Evolutionary conservation across 108 stramenopile species (phyloP).

Genomic region (Fragilariopsis cylindrus): DNA sequence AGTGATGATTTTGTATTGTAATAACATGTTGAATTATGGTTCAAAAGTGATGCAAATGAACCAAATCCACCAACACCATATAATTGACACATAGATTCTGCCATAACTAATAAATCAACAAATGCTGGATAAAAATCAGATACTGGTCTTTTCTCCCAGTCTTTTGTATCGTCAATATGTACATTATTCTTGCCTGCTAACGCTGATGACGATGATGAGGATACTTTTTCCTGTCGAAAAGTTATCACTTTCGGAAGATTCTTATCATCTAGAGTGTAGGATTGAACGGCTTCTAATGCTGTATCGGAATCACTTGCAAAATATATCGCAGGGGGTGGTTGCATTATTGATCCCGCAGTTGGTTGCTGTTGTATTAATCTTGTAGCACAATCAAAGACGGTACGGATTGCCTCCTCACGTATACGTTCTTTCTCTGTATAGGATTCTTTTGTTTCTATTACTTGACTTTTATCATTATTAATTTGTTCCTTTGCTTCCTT

Average conservation of each 20-base stretch:
- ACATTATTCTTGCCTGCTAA: constrained; percentile 8
- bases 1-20: neutral
- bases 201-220: too few species aligned
- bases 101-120: constrained; percentile 48
- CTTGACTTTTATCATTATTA: constrained; percentile 1
- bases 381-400: constrained; percentile 39
- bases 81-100: constrained; percentile 22
- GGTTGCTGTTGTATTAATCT: neutral
- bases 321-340: constrained; percentile 25
- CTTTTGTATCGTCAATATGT: constrained; percentile 40
- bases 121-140: constrained; percentile 41
- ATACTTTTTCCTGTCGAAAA: too few species aligned
- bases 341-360: constrained; percentile 9
- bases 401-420: neutral
- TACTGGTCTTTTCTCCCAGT: constrained; percentile 4
- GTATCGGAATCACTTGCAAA: constrained; percentile 44
- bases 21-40: constrained; percentile 34
- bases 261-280: constrained; percentile 13
- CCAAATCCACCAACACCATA: constrained; percentile 43
- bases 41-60: constrained; percentile 29
- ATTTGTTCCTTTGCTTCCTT: constrained; percentile 16
- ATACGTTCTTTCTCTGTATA: too few species aligned
- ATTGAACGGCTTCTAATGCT: constrained; percentile 7
- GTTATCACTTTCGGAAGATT: too few species aligned
- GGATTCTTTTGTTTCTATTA: too few species aligned